These are phyloP conservation scores for Starmera pachycereana DNA, from an alignment of 805 yeast genomes.

Conservation along the genomic window DNA sequence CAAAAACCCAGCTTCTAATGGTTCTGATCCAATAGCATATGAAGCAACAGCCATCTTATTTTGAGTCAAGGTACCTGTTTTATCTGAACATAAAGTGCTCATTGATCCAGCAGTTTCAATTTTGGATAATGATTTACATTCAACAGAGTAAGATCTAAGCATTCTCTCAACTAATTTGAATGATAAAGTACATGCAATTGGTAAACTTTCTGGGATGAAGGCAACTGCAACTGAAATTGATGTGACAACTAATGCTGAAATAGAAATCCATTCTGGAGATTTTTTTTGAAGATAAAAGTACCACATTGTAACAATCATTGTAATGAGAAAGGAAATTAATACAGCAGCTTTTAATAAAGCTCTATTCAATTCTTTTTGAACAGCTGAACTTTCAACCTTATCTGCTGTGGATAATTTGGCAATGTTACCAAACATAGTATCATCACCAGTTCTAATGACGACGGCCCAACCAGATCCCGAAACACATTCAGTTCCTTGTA, in stretches of 20 bases:
- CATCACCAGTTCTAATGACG: slow-evolving; percentile 33
- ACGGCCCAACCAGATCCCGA: slow-evolving; percentile 34
- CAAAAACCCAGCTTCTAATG: neutral
- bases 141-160: slow-evolving; percentile 34
- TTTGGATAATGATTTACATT: slow-evolving; percentile 34
- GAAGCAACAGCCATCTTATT: slow-evolving; percentile 35
- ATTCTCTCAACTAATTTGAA: slow-evolving; percentile 35
- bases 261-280: slow-evolving; percentile 32
- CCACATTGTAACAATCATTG: slow-evolving; percentile 29
- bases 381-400: slow-evolving; percentile 29
- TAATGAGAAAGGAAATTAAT: slow-evolving; percentile 20
- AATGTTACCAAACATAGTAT: slow-evolving; percentile 36
- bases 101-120: slow-evolving; percentile 51
- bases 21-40: slow-evolving; percentile 5
- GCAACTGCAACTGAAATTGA: slow-evolving; percentile 37
- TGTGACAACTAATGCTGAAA: slow-evolving; percentile 30
- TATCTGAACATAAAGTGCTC: slow-evolving; percentile 33
- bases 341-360: slow-evolving; percentile 22
- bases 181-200: slow-evolving; percentile 40
- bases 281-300: slow-evolving; percentile 30
- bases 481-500: slow-evolving; percentile 36
- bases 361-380: slow-evolving; percentile 30
- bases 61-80: slow-evolving; percentile 39
- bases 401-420: slow-evolving; percentile 31
- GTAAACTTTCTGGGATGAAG: slow-evolving; percentile 43